Conservation (phyloP, 805 yeast genomes). For the Spathaspora hagerdaliae region DNA sequence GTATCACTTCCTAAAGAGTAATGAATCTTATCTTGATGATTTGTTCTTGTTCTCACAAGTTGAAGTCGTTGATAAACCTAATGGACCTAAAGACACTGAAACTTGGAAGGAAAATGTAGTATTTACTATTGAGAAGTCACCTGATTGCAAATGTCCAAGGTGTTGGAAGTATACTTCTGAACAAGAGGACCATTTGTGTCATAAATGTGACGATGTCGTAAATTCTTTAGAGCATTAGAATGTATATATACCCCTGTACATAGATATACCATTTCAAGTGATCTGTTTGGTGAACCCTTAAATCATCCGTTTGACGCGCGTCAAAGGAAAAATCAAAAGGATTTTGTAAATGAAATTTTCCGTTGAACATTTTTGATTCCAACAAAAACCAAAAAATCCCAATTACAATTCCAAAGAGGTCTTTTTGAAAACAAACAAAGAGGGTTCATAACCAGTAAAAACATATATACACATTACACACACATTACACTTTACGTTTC, state of each 20-base stretch:
- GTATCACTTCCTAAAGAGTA: conserved; percentile 14
- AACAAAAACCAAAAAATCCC: too few species aligned
- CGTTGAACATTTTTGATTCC: too few species aligned
- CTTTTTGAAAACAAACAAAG: too few species aligned
- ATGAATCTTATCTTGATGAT: conserved; percentile 26
- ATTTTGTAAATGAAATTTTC: too few species aligned
- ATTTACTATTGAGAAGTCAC: conserved; percentile 40
- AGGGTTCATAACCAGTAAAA: too few species aligned
- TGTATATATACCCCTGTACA: not conserved
- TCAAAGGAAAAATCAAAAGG: too few species aligned
- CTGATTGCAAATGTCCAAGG: conserved; percentile 73
- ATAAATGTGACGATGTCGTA: conserved; percentile 52
- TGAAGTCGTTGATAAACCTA: conserved; percentile 17
- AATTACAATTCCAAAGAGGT: too few species aligned
- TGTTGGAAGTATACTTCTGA: conserved; percentile 82
- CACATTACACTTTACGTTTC: too few species aligned
- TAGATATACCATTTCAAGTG: too few species aligned
- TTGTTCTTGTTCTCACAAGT: conserved; percentile 65
- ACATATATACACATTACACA: too few species aligned
- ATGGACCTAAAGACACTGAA: not conserved
- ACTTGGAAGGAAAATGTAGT: conserved; percentile 9
- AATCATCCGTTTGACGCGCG: too few species aligned
- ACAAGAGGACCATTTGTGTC: conserved; percentile 53
- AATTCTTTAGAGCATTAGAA: not conserved
- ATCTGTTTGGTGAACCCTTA: too few species aligned